Evolutionary conservation across 192 early-diverging fungal genomes (phyloP), one percentile per base, ranked within the genome.

Genomic region (Piromyces sp.): DNA sequence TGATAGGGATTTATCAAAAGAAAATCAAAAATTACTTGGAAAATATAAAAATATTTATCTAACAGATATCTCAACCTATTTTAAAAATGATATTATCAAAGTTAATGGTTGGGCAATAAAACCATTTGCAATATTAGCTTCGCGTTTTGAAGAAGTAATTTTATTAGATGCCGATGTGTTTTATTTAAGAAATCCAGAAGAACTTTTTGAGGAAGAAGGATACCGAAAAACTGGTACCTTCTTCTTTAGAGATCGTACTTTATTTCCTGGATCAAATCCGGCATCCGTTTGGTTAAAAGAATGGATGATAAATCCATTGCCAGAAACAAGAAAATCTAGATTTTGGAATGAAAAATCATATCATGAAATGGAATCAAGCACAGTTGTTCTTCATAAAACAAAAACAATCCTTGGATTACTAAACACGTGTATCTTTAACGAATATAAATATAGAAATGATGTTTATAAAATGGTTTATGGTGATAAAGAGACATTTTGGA

Each of bases 111-210:
- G 92, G 92, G 85, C 89, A 11, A 86, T 93, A 79, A 94, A 94
- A 81, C 90, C 93, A 0, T 93, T 87, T 87, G 90, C 93, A 0
- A 81, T 93, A 78, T 79, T 94, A n/a, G 90, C 91, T 0, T 87
- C 89, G 6, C 86, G 81, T 30, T 94, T 93, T 87, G 81, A 84
- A 38, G 87, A 93, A 30, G 87, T 87, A 17, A 91, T 94, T 79
- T 84, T 94, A 81, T 86, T 94, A 80, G 93, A 94, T 84, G 88
- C 93, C 14, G 93, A 94, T 83, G 93, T 90, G 3, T 84, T 91
- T 30, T 92, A 93, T 79, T 81, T 94, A 38, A 87, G 90, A 81
- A 83, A 87, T 82, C 93, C 93, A 0, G 87, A 84, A 30, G 83
- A 82, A 9, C 42, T 92, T 26, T 91, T 92, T 82, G 58, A 83